Percentiles rank a stretch among this genome's conserved stretches.
phyloP scores from a whole-genome alignment of 1,284 basidiomycete species.

The Ceratobasidium sp. region DNA sequence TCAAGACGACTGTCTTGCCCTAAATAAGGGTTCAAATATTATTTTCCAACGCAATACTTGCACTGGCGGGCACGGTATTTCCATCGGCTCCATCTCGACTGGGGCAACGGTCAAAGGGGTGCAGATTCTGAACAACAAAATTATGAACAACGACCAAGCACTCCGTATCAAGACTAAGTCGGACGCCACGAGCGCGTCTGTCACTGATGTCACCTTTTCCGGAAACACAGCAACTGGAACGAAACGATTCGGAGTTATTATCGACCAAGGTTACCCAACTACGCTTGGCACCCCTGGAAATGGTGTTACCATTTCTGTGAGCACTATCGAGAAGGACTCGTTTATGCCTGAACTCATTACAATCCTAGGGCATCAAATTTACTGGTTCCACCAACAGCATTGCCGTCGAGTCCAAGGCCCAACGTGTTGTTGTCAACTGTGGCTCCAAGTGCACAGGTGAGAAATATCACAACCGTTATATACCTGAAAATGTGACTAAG shows the following conservation, averaged over 20 bases:
- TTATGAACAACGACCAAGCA: constrained; percentile 43
- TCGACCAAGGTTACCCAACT: constrained; percentile 39
- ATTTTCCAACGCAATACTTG: constrained; percentile 42
- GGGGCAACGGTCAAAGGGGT: constrained; percentile 42
- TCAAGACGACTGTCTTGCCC: constrained; percentile 44
- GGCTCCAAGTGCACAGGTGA: constrained; percentile 22
- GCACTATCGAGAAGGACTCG: too few relatives aligned
- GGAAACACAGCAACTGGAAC: constrained; percentile 38
- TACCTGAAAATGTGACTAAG: background rate
- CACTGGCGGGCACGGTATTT: constrained; percentile 44
- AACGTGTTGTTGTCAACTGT: constrained; percentile 39
- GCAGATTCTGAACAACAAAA: constrained; percentile 41
- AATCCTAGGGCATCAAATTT: constrained; percentile 29
- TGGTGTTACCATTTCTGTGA: constrained; percentile 19
- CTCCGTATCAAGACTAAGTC: constrained; percentile 45
- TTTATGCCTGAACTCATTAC: too few relatives aligned
- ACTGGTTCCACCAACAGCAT: constrained; percentile 29
- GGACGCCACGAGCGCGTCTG: constrained; percentile 39
- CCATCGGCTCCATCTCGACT: constrained; percentile 42
- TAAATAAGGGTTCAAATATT: too few relatives aligned
- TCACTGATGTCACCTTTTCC: constrained; percentile 42
- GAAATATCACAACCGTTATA: background rate
- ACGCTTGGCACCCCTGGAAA: constrained; percentile 36
- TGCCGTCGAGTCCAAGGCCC: constrained; percentile 27
- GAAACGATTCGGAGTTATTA: constrained; percentile 43